These are phyloP conservation scores for Aureobasidium uvarum DNA, from an alignment of 2,329 filamentous ascomycete genomes.

Conservation along the genomic window DNA sequence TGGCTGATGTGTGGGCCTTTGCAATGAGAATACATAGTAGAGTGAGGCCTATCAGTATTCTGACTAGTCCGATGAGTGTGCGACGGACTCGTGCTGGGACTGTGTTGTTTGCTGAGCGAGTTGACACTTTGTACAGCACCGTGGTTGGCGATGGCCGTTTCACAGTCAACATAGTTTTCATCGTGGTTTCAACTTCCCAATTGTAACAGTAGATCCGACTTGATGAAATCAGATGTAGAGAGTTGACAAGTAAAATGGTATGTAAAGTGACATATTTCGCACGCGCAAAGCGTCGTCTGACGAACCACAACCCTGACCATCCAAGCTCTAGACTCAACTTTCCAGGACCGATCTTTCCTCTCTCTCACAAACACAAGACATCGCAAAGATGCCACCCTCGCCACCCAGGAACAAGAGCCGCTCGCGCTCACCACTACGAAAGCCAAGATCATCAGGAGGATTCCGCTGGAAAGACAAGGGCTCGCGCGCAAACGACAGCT, in stretches of 20 bases:
- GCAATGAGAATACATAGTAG: conserved; percentile 38
- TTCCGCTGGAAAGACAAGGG: conserved; percentile 42
- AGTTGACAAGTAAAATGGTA: neutral
- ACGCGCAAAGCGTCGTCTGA: conserved; percentile 1
- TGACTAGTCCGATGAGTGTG: conserved; percentile 46
- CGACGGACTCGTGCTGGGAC: conserved; percentile 48
- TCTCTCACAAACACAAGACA: neutral
- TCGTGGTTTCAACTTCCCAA: neutral
- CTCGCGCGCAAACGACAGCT: conserved; percentile 30
- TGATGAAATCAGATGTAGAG: neutral
- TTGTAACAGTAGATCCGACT: neutral
- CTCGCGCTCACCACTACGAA: conserved; percentile 37
- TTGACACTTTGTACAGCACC: conserved; percentile 89
- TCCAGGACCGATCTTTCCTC: neutral
- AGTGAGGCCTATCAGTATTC: conserved; percentile 45
- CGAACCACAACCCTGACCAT: conserved; percentile 12
- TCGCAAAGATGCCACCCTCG: conserved; percentile 16
- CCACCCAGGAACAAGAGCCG: conserved; percentile 28
- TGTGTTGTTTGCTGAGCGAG: conserved; percentile 57
- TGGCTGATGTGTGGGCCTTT: conserved; percentile 30
- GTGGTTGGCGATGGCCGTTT: conserved; percentile 67
- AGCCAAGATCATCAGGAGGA: conserved; percentile 37
- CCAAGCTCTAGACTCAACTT: neutral
- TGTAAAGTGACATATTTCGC: conserved; percentile 3
- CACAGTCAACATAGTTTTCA: conserved; percentile 36